A percentile compares a stretch with the other conserved stretches of the same genome.
These are phyloP conservation scores for Exophiala viscosa DNA, from an alignment of 2,329 filamentous ascomycete genomes.

Conservation along the genomic window DNA sequence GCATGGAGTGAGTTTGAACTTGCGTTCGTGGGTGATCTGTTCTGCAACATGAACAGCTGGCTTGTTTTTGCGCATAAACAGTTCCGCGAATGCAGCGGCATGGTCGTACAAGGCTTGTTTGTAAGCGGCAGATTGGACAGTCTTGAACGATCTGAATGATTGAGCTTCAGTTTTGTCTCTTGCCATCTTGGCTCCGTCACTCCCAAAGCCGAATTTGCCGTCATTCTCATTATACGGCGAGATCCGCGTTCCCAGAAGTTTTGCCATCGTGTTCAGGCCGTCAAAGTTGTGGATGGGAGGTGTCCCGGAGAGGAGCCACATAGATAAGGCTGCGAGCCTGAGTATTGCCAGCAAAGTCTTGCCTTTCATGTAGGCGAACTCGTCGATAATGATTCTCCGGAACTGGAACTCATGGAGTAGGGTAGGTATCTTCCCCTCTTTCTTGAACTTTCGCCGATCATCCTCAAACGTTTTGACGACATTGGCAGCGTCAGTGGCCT, in stretches of 20 bases:
- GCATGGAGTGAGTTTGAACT: conserved; percentile 4
- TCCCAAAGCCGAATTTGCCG: conserved; percentile 41
- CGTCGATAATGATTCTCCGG: conserved; percentile 60
- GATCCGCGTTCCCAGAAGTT: conserved; percentile 53
- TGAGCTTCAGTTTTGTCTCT: conserved; percentile 51
- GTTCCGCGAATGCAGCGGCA: conserved; percentile 17
- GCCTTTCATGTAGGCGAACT: conserved; percentile 57
- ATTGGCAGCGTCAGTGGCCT: background rate
- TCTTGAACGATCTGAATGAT: conserved; percentile 52
- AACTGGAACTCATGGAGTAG: conserved; percentile 60
- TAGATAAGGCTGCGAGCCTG: conserved; percentile 48
- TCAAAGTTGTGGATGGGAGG: conserved; percentile 56
- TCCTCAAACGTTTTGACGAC: background rate
- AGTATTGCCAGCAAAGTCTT: conserved; percentile 43
- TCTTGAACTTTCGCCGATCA: conserved; percentile 24
- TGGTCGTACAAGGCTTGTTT: conserved; percentile 11
- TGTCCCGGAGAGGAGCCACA: conserved; percentile 63
- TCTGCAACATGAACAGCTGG: background rate
- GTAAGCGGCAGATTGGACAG: conserved; percentile 44
- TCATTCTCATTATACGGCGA: conserved; percentile 44
- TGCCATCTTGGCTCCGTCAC: conserved; percentile 40
- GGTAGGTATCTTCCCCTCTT: conserved; percentile 32
- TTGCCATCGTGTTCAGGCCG: conserved; percentile 58
- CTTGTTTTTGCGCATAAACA: conserved; percentile 20
- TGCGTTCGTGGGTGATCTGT: background rate